A percentile compares a stretch with the other conserved stretches of the same genome.
Conservation (phyloP, 257 asterid genomes). For the Solanum paucissectum region DNA sequence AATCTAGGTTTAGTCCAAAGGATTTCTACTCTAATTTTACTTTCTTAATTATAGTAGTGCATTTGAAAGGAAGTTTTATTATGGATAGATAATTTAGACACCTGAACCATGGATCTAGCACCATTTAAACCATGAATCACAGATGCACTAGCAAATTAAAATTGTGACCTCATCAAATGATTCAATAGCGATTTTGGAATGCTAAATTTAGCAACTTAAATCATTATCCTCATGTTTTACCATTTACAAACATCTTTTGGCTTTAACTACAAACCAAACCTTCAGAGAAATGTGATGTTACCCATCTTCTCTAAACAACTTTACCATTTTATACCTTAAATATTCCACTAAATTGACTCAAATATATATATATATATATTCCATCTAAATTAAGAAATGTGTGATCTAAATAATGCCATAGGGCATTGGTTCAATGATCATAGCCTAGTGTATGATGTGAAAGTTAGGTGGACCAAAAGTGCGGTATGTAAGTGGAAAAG, state of each 20-base stretch:
- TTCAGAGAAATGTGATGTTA: background rate
- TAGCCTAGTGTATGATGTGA: background rate
- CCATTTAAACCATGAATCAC: background rate
- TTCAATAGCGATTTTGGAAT: background rate
- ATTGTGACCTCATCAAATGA: background rate
- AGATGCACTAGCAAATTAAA: background rate
- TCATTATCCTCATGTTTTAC: background rate
- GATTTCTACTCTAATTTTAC: background rate
- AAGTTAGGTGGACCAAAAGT: background rate
- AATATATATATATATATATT: background rate
- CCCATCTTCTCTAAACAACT: background rate
- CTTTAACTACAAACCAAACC: background rate
- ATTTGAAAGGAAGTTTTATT: background rate
- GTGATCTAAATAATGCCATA: background rate
- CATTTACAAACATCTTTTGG: background rate
- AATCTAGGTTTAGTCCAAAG: background rate
- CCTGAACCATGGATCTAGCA: background rate
- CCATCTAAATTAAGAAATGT: background rate
- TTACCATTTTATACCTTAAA: background rate
- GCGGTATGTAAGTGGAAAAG: background rate
- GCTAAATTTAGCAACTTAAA: background rate
- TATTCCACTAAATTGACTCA: background rate
- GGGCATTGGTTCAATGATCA: background rate
- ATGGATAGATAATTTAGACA: background rate
- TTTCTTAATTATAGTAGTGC: background rate